A percentile compares a stretch with the other conserved stretches of the same genome.
These are phyloP conservation scores for Thalassiosira livingstoniorum DNA, from an alignment of 352 stramenopile genomes.

Conservation along the genomic window DNA sequence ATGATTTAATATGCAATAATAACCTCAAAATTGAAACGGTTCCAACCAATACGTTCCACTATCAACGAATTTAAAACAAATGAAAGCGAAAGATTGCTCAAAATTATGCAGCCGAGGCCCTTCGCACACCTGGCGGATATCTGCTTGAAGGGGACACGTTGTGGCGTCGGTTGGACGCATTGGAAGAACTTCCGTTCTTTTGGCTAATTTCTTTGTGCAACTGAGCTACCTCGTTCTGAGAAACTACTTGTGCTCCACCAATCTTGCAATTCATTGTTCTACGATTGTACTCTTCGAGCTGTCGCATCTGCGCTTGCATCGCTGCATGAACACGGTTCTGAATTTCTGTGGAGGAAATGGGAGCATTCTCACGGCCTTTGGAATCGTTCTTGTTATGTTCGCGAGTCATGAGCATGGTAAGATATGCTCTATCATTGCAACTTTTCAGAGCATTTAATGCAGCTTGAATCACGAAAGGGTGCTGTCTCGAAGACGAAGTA, in stretches of 20 bases:
- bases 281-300: conserved; percentile 23
- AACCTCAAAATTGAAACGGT: too few relatives aligned
- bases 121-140: conserved; percentile 3
- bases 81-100: neutral
- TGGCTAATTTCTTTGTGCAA: conserved; percentile 11
- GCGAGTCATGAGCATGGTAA: conserved; percentile 10
- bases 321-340: neutral
- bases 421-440: conserved; percentile 15
- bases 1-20: too few relatives aligned
- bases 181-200: neutral
- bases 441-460: conserved; percentile 25
- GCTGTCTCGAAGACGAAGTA: conserved; percentile 13
- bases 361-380: neutral
- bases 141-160: neutral
- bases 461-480: conserved; percentile 18
- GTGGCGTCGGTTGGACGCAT: neutral
- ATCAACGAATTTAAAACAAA: too few relatives aligned
- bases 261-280: neutral
- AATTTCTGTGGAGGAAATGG: conserved; percentile 5
- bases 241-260: neutral
- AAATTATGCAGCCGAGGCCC: conserved; percentile 18
- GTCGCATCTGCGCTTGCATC: conserved; percentile 25
- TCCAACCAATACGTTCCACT: too few relatives aligned
- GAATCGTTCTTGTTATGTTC: neutral
- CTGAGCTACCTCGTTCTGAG: conserved; percentile 7